A percentile compares a stretch with the other conserved stretches of the same genome.
phyloP scores from a whole-genome alignment of 495 filamentous ascomycete species.

The Jackrogersella minutella region DNA sequence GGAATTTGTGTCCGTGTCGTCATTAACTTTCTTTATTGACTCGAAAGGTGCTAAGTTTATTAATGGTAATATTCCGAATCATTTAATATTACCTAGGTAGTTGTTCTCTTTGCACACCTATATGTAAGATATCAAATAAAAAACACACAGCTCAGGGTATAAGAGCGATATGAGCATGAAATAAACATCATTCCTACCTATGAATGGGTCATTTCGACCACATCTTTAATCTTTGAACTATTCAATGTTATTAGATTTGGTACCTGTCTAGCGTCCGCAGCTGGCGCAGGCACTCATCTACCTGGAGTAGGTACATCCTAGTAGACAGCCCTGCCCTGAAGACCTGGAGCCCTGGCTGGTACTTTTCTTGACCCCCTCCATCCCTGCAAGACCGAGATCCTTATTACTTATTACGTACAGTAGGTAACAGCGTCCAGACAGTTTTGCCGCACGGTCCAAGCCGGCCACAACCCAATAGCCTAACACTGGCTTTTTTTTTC shows the following conservation, averaged over 20 bases:
- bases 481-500: slow-evolving; percentile 35
- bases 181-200: neutral
- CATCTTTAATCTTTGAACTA: neutral
- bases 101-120: neutral
- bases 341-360: too few species aligned
- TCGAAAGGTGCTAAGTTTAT: slow-evolving; percentile 7
- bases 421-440: neutral
- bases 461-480: slow-evolving; percentile 30
- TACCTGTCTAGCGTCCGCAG: slow-evolving; percentile 21
- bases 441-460: slow-evolving; percentile 31
- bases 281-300: neutral
- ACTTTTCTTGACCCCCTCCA: slow-evolving; percentile 10
- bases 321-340: too few species aligned
- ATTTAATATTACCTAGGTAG: neutral
- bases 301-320: neutral
- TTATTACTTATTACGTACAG: slow-evolving; percentile 33
- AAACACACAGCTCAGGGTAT: neutral
- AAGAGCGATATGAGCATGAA: neutral
- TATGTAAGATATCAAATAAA: neutral
- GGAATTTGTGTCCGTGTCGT: slow-evolving; percentile 5
- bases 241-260: neutral
- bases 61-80: neutral
- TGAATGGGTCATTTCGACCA: neutral
- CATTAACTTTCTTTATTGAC: slow-evolving; percentile 12
- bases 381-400: slow-evolving; percentile 39